These are phyloP conservation scores for Camillea tinctor DNA, from an alignment of 2,329 filamentous ascomycete genomes.

Conservation along the genomic window DNA sequence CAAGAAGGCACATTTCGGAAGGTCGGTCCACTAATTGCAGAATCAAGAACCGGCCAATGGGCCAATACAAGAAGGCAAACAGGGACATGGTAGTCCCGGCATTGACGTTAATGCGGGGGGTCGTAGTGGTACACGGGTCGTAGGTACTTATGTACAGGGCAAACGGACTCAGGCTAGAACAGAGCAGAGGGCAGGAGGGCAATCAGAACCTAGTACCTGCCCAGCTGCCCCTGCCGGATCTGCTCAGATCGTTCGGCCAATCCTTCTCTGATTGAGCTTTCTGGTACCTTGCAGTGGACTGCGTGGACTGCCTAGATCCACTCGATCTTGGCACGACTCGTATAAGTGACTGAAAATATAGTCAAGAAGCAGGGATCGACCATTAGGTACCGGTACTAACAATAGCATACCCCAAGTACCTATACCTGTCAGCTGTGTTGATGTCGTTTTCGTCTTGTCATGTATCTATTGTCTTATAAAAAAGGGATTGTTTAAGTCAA, in stretches of 20 bases:
- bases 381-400: no score
- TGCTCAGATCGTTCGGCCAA: conserved; percentile 16
- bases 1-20: conserved; percentile 7
- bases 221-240: conserved; percentile 13
- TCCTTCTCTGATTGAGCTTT: conserved; percentile 13
- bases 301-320: conserved; percentile 19
- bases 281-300: conserved; percentile 22
- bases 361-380: not conserved
- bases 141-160: no score
- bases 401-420: no score
- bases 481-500: no score
- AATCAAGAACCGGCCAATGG: not conserved
- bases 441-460: no score
- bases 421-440: no score
- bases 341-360: not conserved
- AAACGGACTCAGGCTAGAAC: not conserved
- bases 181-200: no score
- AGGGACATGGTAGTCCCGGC: not conserved
- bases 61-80: no score
- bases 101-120: not conserved
- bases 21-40: not conserved
- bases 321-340: conserved; percentile 1
- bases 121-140: not conserved
- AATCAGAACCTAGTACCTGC: conserved; percentile 8
- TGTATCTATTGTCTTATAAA: no score